Conservation (phyloP, 768 basidiomycete genomes). For the Lyophyllum shimeji region DNA sequence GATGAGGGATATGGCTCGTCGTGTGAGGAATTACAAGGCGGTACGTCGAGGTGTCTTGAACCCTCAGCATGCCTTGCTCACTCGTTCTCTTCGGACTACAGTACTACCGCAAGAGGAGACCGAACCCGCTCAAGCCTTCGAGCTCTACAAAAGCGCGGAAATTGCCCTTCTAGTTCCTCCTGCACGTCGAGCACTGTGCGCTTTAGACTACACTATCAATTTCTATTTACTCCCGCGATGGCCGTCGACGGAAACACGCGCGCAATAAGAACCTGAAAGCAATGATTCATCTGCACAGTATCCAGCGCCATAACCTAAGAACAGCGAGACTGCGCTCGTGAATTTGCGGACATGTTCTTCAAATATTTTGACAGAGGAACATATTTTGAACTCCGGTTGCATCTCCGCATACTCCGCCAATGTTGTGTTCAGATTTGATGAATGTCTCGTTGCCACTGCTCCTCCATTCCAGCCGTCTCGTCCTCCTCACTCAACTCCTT, state of each 20-base stretch:
- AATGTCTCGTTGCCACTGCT: slow-evolving; percentile 11
- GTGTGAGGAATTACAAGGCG: slow-evolving; percentile 64
- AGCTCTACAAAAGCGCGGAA: slow-evolving; percentile 50
- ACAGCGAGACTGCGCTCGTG: too few species aligned
- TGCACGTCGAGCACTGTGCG: background rate
- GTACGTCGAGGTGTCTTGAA: slow-evolving; percentile 35
- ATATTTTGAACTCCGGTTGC: slow-evolving; percentile 18
- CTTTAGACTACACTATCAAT: background rate
- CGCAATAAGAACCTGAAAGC: too few species aligned
- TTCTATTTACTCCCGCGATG: background rate
- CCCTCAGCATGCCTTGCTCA: background rate
- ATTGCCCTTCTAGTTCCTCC: slow-evolving; percentile 52
- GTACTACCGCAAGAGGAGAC: slow-evolving; percentile 51
- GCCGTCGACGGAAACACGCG: too few species aligned
- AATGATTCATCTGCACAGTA: too few species aligned
- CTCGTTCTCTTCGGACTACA: slow-evolving; percentile 19
- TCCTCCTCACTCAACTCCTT: slow-evolving; percentile 1
- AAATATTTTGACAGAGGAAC: background rate
- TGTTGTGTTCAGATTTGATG: slow-evolving; percentile 5
- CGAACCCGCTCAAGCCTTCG: slow-evolving; percentile 58
- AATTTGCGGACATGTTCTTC: too few species aligned
- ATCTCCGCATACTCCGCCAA: slow-evolving; percentile 14
- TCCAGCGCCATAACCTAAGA: too few species aligned
- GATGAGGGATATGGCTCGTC: slow-evolving; percentile 68
- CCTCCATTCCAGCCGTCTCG: background rate